phyloP scores from a whole-genome alignment of 305 asterid genomes.

The Fraxinus dipetala region DNA sequence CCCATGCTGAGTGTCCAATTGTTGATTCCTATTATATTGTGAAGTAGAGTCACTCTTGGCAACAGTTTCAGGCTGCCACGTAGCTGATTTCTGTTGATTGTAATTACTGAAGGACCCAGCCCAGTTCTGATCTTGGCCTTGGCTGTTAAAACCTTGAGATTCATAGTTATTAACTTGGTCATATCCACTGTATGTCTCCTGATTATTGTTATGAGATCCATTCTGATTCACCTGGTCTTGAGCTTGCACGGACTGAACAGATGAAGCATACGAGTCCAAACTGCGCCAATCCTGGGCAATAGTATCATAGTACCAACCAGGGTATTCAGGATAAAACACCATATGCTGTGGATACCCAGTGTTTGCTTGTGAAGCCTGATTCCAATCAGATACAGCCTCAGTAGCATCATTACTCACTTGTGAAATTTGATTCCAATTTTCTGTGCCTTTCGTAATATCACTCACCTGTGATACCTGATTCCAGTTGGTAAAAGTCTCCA shows the following conservation, averaged over 20 bases:
- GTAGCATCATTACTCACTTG: conserved; percentile 36
- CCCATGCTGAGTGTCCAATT: conserved; percentile 36
- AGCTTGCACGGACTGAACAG: conserved; percentile 47
- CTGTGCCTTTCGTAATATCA: conserved; percentile 29
- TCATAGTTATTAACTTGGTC: conserved; percentile 36
- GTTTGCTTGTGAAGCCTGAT: conserved; percentile 49
- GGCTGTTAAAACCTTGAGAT: conserved; percentile 43
- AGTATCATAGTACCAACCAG: conserved; percentile 89
- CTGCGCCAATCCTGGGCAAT: conserved; percentile 67
- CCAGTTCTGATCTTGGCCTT: conserved; percentile 51
- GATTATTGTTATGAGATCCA: conserved; percentile 41
- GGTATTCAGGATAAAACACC: conserved; percentile 90
- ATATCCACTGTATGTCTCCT: conserved; percentile 25
- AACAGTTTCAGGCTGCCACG: conserved; percentile 46
- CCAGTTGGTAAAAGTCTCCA: conserved; percentile 61
- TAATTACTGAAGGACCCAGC: conserved; percentile 40
- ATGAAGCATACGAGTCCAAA: conserved; percentile 52
- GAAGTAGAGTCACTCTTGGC: conserved; percentile 34
- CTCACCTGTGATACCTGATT: conserved; percentile 43
- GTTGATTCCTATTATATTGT: conserved; percentile 40
- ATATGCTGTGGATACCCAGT: conserved; percentile 79
- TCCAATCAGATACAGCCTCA: conserved; percentile 48
- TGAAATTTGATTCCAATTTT: conserved; percentile 54
- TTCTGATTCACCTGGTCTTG: conserved; percentile 51
- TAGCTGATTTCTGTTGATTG: conserved; percentile 42